Conservation (phyloP, 2,329 filamentous ascomycete species). For the Pestalotiopsis sp. region DNA sequence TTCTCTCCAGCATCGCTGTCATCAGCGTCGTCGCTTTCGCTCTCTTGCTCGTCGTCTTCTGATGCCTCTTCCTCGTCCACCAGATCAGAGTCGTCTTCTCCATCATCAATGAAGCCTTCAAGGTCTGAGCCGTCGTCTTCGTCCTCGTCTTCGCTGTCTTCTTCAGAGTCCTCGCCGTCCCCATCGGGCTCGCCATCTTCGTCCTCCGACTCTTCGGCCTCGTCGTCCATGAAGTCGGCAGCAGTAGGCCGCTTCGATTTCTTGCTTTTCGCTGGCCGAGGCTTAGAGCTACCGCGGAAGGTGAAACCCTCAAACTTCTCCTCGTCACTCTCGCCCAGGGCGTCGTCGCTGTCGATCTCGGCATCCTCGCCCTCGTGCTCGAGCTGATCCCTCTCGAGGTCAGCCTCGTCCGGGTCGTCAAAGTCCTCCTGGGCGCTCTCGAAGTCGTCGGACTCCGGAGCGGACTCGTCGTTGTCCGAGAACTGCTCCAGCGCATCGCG, state of each 20-base stretch:
- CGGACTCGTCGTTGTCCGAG: constrained; percentile 1
- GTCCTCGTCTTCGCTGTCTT: constrained; percentile 30
- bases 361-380: constrained; percentile 51
- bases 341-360: constrained; percentile 67
- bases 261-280: constrained; percentile 36
- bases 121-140: constrained; percentile 16
- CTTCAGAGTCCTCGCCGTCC: constrained; percentile 38
- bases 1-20: constrained; percentile 25
- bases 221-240: constrained; percentile 55
- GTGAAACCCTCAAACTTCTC: constrained; percentile 78
- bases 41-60: constrained; percentile 17
- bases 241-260: constrained; percentile 49
- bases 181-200: constrained; percentile 40
- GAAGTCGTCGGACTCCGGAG: constrained; percentile 41
- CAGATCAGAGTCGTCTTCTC: constrained; percentile 23
- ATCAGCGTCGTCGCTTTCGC: constrained; percentile 33
- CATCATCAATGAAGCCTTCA: constrained; percentile 35
- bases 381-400: constrained; percentile 53
- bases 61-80: constrained; percentile 34
- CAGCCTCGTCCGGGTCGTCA: constrained; percentile 58
- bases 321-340: constrained; percentile 82
- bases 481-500: constrained; percentile 60
- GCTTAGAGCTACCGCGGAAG: constrained; percentile 61
- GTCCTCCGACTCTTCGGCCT: constrained; percentile 21
- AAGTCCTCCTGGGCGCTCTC: constrained; percentile 52